Percentiles rank a stretch among this genome's conserved stretches.
Evolutionary conservation across 2,329 filamentous ascomycete genomes (phyloP).

Genomic region (Diaporthe sp.): DNA sequence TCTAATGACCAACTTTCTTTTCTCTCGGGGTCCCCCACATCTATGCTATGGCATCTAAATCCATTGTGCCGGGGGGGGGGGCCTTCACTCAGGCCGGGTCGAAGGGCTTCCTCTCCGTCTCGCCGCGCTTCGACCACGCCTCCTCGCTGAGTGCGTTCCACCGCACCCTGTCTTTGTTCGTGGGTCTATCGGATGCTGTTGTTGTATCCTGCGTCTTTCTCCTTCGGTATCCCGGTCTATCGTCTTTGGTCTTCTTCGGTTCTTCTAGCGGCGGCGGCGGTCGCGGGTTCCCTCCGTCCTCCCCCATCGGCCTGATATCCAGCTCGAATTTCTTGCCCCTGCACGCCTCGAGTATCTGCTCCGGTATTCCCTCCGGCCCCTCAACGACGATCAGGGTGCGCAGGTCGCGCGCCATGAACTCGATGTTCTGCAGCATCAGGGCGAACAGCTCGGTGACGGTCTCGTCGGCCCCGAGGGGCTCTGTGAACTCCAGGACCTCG

Average conservation of each 20-base stretch:
- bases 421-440: slow-evolving; percentile 51
- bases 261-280: neutral
- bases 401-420: slow-evolving; percentile 50
- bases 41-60: neutral
- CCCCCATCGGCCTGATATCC: slow-evolving; percentile 41
- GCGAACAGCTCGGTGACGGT: slow-evolving; percentile 58
- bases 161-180: slow-evolving; percentile 14
- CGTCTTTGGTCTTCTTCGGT: neutral
- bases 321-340: slow-evolving; percentile 45
- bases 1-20: neutral
- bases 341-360: slow-evolving; percentile 48
- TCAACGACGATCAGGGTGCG: slow-evolving; percentile 50
- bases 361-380: slow-evolving; percentile 44
- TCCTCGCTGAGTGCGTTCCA: slow-evolving; percentile 22
- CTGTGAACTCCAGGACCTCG: slow-evolving; percentile 57
- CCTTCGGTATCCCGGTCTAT: neutral
- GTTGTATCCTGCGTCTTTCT: neutral
- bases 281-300: neutral
- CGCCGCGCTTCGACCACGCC: slow-evolving; percentile 17
- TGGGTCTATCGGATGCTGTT: neutral
- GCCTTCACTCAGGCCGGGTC: neutral
- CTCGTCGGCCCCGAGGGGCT: slow-evolving; percentile 56
- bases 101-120: slow-evolving; percentile 25
- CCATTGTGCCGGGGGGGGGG: too few relatives aligned
- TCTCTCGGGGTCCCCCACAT: neutral